Conservation (phyloP, 768 basidiomycete species). For the Dacryopinax primogenitus region DNA sequence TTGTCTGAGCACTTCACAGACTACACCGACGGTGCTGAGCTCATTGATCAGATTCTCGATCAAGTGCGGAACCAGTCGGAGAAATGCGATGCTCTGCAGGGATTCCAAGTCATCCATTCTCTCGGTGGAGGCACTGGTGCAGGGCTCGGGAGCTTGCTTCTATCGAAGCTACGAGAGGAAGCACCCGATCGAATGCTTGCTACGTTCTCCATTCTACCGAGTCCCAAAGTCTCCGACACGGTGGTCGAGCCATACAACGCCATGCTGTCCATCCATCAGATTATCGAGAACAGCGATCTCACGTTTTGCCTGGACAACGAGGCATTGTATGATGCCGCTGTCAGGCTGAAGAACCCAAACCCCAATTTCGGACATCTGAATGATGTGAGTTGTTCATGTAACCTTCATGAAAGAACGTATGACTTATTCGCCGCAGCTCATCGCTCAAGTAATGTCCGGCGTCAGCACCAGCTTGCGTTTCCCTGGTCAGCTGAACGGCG, state of each 20-base stretch:
- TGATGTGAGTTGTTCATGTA: slow-evolving; percentile 32
- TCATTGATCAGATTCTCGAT: slow-evolving; percentile 37
- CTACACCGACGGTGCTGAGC: slow-evolving; percentile 68
- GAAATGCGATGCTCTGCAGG: slow-evolving; percentile 72
- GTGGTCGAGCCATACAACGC: slow-evolving; percentile 64
- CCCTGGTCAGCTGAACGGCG: slow-evolving; percentile 87
- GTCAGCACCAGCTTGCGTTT: slow-evolving; percentile 84
- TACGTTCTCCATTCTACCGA: slow-evolving; percentile 43
- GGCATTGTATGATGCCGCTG: slow-evolving; percentile 67
- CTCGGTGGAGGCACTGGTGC: slow-evolving; percentile 87
- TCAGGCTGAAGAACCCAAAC: slow-evolving; percentile 46
- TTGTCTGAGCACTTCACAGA: slow-evolving; percentile 32
- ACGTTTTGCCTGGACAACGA: slow-evolving; percentile 81
- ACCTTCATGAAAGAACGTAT: slow-evolving; percentile 7
- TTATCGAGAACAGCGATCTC: slow-evolving; percentile 77
- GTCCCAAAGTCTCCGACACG: slow-evolving; percentile 44
- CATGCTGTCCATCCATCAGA: slow-evolving; percentile 70
- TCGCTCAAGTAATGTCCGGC: slow-evolving; percentile 87
- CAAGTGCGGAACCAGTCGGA: slow-evolving; percentile 71
- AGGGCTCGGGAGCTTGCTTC: slow-evolving; percentile 65
- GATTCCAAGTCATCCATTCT: slow-evolving; percentile 79
- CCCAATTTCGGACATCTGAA: slow-evolving; percentile 61
- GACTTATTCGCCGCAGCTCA: slow-evolving; percentile 41
- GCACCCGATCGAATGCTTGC: slow-evolving; percentile 35
- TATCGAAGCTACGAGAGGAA: slow-evolving; percentile 52